These are phyloP conservation scores for Pichia deserticola DNA, from an alignment of 805 yeast genomes.

Conservation along the genomic window DNA sequence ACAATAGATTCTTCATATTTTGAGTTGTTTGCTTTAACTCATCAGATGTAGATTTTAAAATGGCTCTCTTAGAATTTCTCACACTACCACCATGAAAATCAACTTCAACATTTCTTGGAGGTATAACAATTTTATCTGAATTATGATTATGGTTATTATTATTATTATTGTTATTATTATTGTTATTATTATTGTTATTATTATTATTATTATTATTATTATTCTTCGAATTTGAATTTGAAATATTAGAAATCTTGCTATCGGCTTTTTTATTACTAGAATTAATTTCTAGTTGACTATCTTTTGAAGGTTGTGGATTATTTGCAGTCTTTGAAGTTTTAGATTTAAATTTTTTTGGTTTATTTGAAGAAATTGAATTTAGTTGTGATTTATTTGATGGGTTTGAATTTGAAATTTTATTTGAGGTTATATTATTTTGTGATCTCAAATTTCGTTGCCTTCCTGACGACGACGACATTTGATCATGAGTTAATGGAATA, in stretches of 20 bases:
- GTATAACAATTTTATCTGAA: conserved; percentile 21
- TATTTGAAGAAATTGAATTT: neutral
- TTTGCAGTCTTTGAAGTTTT: too few relatives aligned
- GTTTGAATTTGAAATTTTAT: neutral
- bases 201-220: conserved; percentile 25
- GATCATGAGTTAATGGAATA: conserved; percentile 14
- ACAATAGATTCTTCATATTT: conserved; percentile 15
- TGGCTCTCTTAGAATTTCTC: neutral
- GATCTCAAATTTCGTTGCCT: conserved; percentile 2
- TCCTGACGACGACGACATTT: neutral
- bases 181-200: too few relatives aligned
- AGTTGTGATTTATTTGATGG: neutral
- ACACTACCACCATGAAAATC: neutral
- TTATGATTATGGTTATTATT: conserved; percentile 21
- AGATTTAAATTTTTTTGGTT: neutral
- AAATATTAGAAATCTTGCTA: too few relatives aligned
- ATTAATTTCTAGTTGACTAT: too few relatives aligned
- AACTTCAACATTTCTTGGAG: conserved; percentile 25
- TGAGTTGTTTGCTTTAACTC: conserved; percentile 17
- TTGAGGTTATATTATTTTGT: too few relatives aligned
- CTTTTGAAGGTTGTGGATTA: too few relatives aligned
- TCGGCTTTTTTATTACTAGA: too few relatives aligned
- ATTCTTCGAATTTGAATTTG: too few relatives aligned
- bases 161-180: too few relatives aligned
- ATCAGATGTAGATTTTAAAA: conserved; percentile 16